These are phyloP conservation scores for Penicillium verhagenii DNA, from an alignment of 495 filamentous ascomycete genomes.

Conservation along the genomic window DNA sequence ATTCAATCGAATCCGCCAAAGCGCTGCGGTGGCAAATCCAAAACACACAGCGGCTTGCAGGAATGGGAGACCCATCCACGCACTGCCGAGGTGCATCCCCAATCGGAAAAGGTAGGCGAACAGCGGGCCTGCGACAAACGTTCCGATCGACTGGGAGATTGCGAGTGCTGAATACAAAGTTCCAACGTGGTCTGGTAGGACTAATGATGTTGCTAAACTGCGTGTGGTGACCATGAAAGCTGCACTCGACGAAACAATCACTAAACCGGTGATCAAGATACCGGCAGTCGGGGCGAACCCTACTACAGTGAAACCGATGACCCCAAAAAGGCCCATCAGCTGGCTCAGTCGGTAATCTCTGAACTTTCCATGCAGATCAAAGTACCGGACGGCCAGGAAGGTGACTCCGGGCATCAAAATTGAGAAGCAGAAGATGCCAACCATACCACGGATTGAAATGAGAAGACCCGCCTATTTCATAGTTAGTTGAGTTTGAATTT, in stretches of 20 bases:
- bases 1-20: slow-evolving; percentile 15
- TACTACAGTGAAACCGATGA: slow-evolving; percentile 32
- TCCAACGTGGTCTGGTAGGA: slow-evolving; percentile 30
- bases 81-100: slow-evolving; percentile 38
- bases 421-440: slow-evolving; percentile 30
- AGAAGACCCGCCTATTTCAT: slow-evolving; percentile 36
- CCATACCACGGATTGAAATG: slow-evolving; percentile 37
- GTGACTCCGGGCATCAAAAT: slow-evolving; percentile 34
- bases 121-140: slow-evolving; percentile 33
- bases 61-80: slow-evolving; percentile 36
- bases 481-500: slow-evolving; percentile 4
- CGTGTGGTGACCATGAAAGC: slow-evolving; percentile 32
- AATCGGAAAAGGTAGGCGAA: slow-evolving; percentile 36
- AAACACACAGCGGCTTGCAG: slow-evolving; percentile 24
- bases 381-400: slow-evolving; percentile 19
- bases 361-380: slow-evolving; percentile 26
- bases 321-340: slow-evolving; percentile 24
- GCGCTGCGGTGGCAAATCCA: slow-evolving; percentile 12
- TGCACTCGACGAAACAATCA: slow-evolving; percentile 34
- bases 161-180: slow-evolving; percentile 36
- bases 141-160: slow-evolving; percentile 31
- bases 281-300: slow-evolving; percentile 29
- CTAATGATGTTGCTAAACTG: slow-evolving; percentile 35
- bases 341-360: slow-evolving; percentile 36
- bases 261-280: slow-evolving; percentile 34